Evolutionary conservation across 257 asterid species (phyloP), one percentile per base, ranked within the genome.

Genomic region (Solanum pimpinellifolium): DNA sequence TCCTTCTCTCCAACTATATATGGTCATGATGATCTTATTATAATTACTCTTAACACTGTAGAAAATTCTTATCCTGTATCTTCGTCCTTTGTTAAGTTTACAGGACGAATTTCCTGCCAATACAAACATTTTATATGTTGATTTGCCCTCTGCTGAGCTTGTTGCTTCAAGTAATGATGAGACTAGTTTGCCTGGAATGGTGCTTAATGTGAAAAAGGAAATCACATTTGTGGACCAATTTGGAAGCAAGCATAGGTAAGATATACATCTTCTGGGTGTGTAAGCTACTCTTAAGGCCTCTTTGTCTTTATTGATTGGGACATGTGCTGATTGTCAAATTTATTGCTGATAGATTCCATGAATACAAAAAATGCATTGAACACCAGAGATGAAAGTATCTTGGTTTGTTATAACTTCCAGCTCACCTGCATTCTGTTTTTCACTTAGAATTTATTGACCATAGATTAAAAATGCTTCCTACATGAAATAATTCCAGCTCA

Each of bases 31-130:
- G 46, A 49, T 49, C 27, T 81, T 49, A 81, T 31, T 59, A 20
- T 46, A 46, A 31, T 70, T 86, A 78, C 37, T 44, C 90, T 86
- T 85, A 89, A 86, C 83, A 59, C 85, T 83, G 49, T 83, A 82
- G 87, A 89, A 80, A 65, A 82, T 29, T 86, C 90, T 88, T 87
- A 89, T 85, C 88, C 84, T 87, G 86, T 85, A 89, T 83, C 65
- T 86, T 87, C 84, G 88, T 91, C 85, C 90, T 88, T 85, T 90
- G 86, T 91, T 80, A 91, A 97, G 99, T 89, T 92, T 93, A 94
- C 98, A 92, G 96, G 94, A 90, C 70, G 92, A 94, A 83, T 97
- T 95, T 93, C 99, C 99, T 88, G 98, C 99, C 88, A 97, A 97
- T 91, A 97, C 99, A 87, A 97, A 97, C 86, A 97, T 97, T 86